Base-by-base conservation (phyloP, 2,329 filamentous ascomycete species). In the Diaporthe sp. region DNA sequence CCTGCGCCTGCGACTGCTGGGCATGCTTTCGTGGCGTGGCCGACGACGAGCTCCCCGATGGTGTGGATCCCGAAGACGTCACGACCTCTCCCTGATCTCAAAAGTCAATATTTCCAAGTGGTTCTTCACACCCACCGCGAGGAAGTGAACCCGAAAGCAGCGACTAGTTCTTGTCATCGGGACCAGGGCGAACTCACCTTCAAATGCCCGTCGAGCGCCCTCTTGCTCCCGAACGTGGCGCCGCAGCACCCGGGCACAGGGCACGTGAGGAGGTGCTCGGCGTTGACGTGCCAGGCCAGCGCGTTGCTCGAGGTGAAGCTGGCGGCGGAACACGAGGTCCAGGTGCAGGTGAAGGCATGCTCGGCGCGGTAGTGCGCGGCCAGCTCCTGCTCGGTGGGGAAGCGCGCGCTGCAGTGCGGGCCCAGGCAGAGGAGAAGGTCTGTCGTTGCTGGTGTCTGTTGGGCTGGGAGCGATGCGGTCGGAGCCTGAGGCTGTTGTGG, bases 261-360 rank as follows among this genome's bases (percentile, higher is more conserved):
- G 42, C 86, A 88, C 37, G 85, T 78, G 39, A 87, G 81, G 15
- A 87, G 80, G 75, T 88, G 86, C 62, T 87, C 83, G 28, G 80
- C 79, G 73, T 87, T 86, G 53, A 88, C 85, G 74, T 88, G 86
- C 80, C 85, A 84, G 22, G 83, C 81, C 44, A 87, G 82, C 12
- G 82, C 85, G 46, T 83, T 82, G 19, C 80, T 81, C 1, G 84
- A 83, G 3, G 81, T 78, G 72, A 87, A 88, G 61, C 81, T 81
- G 0, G 80, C 77, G 9, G 82, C 81, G 1, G 79, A 75, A 55
- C 86, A 88, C 31, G 80, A 79, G 2, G 81, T 81, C 86, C 86
- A 88, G 70, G 83, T 82, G 76, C 86, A 88, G 1, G 81, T 78
- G 74, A 86, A 79, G 2, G 79, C 79, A 72, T 84, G 81, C 22